Evolutionary conservation across 2,329 filamentous ascomycete genomes (phyloP).

Genomic region (Penicillium verrucosum): DNA sequence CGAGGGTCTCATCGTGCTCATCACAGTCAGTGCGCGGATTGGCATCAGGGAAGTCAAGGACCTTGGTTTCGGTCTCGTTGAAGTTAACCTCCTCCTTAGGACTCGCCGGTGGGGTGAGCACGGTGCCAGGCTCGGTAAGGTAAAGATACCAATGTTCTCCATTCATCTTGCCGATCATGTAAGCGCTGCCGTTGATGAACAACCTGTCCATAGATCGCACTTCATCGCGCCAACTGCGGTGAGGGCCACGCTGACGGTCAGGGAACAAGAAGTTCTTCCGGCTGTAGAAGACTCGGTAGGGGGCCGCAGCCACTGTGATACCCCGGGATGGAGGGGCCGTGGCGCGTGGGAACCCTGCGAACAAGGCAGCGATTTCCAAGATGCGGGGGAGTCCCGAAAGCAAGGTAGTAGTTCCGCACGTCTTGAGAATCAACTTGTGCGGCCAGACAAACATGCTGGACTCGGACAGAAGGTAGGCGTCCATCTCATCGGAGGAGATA

Average conservation of each 20-base stretch:
- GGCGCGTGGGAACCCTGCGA: constrained; percentile 85
- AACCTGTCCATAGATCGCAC: constrained; percentile 88
- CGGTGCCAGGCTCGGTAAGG: constrained; percentile 79
- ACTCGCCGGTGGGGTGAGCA: constrained; percentile 77
- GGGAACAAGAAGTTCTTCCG: constrained; percentile 98
- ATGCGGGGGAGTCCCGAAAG: constrained; percentile 85
- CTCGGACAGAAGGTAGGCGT: constrained; percentile 95
- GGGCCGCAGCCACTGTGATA: constrained; percentile 73
- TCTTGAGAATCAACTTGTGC: constrained; percentile 99
- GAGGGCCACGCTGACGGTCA: constrained; percentile 87
- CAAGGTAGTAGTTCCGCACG: constrained; percentile 93
- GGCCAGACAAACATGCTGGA: constrained; percentile 99
- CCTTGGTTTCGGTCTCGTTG: constrained; percentile 57
- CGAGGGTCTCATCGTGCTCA: constrained; percentile 52
- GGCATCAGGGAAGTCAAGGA: constrained; percentile 52
- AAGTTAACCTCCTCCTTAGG: constrained; percentile 54
- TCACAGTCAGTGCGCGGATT: constrained; percentile 29
- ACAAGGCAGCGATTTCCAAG: constrained; percentile 81
- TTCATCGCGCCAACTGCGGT: constrained; percentile 96
- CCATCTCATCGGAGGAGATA: constrained; percentile 86
- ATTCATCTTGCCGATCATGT: constrained; percentile 99
- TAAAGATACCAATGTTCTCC: constrained; percentile 99
- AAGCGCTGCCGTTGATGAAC: constrained; percentile 89
- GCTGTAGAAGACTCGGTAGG: constrained; percentile 97
- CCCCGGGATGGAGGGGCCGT: constrained; percentile 65